A percentile compares a stretch with the other conserved stretches of the same genome.
These are phyloP conservation scores for Cicer judaicum DNA, from an alignment of 306 rosid genomes.

Conservation along the genomic window DNA sequence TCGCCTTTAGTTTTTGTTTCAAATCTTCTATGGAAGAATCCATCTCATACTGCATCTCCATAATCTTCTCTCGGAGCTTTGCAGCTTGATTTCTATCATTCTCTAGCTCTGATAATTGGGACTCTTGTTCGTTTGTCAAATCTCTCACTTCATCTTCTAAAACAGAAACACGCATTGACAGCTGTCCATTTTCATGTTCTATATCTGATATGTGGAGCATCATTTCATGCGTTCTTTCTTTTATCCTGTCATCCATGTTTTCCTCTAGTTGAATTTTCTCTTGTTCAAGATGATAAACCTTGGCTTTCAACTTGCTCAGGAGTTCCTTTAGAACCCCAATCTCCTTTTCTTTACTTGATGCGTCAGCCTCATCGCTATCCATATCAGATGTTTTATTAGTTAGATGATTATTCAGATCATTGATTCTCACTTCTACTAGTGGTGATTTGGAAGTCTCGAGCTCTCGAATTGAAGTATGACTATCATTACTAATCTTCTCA, in stretches of 20 bases:
- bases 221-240: slow-evolving; percentile 51
- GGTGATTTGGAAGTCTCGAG: slow-evolving; percentile 48
- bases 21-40: slow-evolving; percentile 49
- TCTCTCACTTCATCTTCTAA: slow-evolving; percentile 60
- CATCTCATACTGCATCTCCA: slow-evolving; percentile 52
- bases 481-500: slow-evolving; percentile 43
- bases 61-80: slow-evolving; percentile 54
- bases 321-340: slow-evolving; percentile 46
- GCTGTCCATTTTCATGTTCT: slow-evolving; percentile 57
- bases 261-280: slow-evolving; percentile 54
- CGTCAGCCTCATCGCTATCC: slow-evolving; percentile 49
- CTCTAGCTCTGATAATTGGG: slow-evolving; percentile 53
- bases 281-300: slow-evolving; percentile 50
- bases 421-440: slow-evolving; percentile 49
- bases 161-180: slow-evolving; percentile 49
- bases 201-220: slow-evolving; percentile 50
- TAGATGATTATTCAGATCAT: slow-evolving; percentile 46
- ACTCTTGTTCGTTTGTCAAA: slow-evolving; percentile 55
- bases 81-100: slow-evolving; percentile 46
- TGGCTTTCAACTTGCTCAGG: slow-evolving; percentile 50
- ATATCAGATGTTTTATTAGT: slow-evolving; percentile 45
- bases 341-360: slow-evolving; percentile 53
- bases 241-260: slow-evolving; percentile 39
- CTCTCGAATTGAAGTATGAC: slow-evolving; percentile 42
- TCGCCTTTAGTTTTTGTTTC: slow-evolving; percentile 36